phyloP scores from a whole-genome alignment of 2,329 filamentous ascomycete species.

The Chalara sp. region DNA sequence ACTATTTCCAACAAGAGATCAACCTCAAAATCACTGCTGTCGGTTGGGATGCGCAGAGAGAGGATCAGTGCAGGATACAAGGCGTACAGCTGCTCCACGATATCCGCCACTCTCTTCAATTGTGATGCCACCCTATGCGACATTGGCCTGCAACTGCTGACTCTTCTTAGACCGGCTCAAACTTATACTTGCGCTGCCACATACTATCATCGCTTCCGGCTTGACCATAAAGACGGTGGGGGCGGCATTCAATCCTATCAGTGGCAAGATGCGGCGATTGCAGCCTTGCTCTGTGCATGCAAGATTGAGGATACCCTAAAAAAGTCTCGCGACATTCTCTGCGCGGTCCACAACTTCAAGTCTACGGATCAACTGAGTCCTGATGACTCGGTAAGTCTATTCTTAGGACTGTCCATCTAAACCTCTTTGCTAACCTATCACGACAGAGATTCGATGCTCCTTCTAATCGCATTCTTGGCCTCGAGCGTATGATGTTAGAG shows the following conservation, averaged over 20 bases:
- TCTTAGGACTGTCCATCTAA: background rate
- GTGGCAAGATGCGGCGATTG: conserved; percentile 78
- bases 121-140: conserved; percentile 48
- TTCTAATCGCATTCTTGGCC: conserved; percentile 75
- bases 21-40: conserved; percentile 64
- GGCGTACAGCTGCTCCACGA: conserved; percentile 86
- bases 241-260: conserved; percentile 46
- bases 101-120: conserved; percentile 67
- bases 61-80: conserved; percentile 74
- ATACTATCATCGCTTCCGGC: conserved; percentile 90
- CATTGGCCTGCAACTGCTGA: conserved; percentile 1
- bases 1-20: conserved; percentile 75
- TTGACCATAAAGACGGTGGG: conserved; percentile 77
- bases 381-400: conserved; percentile 66
- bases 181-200: conserved; percentile 88
- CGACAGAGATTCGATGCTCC: conserved; percentile 69
- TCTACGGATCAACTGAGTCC: conserved; percentile 62
- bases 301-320: conserved; percentile 98
- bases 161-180: conserved; percentile 63
- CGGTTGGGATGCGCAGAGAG: conserved; percentile 67
- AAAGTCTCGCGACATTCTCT: conserved; percentile 89
- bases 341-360: conserved; percentile 82
- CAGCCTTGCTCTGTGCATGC: conserved; percentile 85
- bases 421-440: background rate
- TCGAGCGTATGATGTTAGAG: conserved; percentile 90